Percentiles rank a stretch among this genome's conserved stretches.
Evolutionary conservation across 495 filamentous ascomycete species (phyloP).

Genomic region (Chaetomidium leptoderma): DNA sequence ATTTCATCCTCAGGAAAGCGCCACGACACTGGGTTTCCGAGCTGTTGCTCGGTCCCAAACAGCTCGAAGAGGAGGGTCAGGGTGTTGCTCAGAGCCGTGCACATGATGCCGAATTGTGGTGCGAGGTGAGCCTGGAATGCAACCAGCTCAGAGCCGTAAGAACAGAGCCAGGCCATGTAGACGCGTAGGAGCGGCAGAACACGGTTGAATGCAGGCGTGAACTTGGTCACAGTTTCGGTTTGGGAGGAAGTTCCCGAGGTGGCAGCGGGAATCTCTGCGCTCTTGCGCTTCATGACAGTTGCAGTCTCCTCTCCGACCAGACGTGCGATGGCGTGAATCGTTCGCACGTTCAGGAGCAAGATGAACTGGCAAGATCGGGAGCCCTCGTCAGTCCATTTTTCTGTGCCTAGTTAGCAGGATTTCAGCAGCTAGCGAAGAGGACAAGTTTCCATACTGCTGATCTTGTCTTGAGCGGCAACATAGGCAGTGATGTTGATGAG

Average conservation of each 20-base stretch:
- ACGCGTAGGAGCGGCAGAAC: slow-evolving; percentile 39
- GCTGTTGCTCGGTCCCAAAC: slow-evolving; percentile 23
- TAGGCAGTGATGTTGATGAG: slow-evolving; percentile 84
- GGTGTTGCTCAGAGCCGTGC: slow-evolving; percentile 34
- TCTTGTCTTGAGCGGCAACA: slow-evolving; percentile 58
- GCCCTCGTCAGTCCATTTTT: slow-evolving; percentile 36
- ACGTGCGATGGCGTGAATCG: slow-evolving; percentile 71
- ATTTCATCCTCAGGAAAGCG: slow-evolving; percentile 41
- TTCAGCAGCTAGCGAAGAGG: neutral
- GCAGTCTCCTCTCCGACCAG: slow-evolving; percentile 47
- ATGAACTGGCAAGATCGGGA: slow-evolving; percentile 64
- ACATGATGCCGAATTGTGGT: slow-evolving; percentile 40
- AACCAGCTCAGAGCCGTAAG: slow-evolving; percentile 34
- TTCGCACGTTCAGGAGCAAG: slow-evolving; percentile 75
- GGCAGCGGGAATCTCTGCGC: slow-evolving; percentile 1
- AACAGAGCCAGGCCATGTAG: slow-evolving; percentile 45
- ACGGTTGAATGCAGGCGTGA: slow-evolving; percentile 25
- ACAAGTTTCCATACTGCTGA: slow-evolving; percentile 47
- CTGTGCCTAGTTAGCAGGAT: slow-evolving; percentile 28
- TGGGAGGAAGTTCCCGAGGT: neutral
- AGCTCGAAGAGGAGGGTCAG: slow-evolving; percentile 35
- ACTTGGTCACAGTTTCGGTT: slow-evolving; percentile 19
- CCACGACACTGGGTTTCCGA: slow-evolving; percentile 32
- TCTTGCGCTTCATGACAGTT: slow-evolving; percentile 21
- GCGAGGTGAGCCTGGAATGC: slow-evolving; percentile 39